A percentile compares a stretch with the other conserved stretches of the same genome.
Conservation (phyloP, 768 basidiomycete species). For the Naematelia encephala region DNA sequence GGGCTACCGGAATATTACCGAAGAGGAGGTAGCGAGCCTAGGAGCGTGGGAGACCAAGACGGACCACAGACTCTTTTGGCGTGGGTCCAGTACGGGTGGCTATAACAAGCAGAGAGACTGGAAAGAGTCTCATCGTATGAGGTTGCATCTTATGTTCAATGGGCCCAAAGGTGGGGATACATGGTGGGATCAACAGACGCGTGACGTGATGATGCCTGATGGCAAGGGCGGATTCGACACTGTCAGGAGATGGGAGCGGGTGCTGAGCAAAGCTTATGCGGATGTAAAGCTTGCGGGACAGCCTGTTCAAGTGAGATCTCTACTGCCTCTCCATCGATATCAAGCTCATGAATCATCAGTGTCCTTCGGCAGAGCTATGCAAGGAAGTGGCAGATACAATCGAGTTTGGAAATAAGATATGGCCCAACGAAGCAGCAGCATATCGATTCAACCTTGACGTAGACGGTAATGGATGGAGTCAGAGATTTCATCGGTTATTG, state of each 20-base stretch:
- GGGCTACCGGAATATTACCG: conserved; percentile 44
- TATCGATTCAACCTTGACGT: conserved; percentile 58
- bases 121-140: conserved; percentile 51
- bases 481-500: conserved; percentile 65
- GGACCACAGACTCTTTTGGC: conserved; percentile 52
- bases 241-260: conserved; percentile 27
- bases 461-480: conserved; percentile 60
- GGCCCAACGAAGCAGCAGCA: conserved; percentile 56
- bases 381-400: conserved; percentile 55
- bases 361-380: conserved; percentile 52
- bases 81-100: conserved; percentile 54
- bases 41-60: conserved; percentile 52
- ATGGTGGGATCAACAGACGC: conserved; percentile 44
- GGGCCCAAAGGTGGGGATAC: conserved; percentile 49
- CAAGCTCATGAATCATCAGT: conserved; percentile 4
- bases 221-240: conserved; percentile 35
- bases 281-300: conserved; percentile 61
- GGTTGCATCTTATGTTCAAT: conserved; percentile 52
- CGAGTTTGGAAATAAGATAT: conserved; percentile 57
- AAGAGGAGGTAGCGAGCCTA: conserved; percentile 17
- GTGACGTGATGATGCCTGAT: conserved; percentile 48
- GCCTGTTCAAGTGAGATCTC: conserved; percentile 51
- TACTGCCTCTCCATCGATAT: not conserved
- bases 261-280: conserved; percentile 59
- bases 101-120: conserved; percentile 51